phyloP scores from a whole-genome alignment of 768 basidiomycete species.

The Daedalea quercina region DNA sequence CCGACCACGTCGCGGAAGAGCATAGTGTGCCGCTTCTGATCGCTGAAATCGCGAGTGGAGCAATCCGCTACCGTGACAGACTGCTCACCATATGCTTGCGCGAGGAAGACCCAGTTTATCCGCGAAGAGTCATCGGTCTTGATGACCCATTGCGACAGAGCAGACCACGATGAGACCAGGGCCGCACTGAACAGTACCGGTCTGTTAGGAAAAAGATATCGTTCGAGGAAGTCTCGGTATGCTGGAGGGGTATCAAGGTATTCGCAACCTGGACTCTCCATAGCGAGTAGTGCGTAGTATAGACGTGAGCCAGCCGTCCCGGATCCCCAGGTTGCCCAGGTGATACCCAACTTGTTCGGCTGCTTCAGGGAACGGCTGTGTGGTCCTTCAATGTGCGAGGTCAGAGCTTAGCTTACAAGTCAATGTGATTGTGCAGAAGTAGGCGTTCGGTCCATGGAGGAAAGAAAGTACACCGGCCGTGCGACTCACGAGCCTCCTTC shows the following conservation, averaged over 20 bases:
- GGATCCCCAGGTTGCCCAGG: too few relatives aligned
- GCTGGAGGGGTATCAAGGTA: slow-evolving; percentile 4
- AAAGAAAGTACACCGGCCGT: too few relatives aligned
- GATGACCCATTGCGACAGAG: slow-evolving; percentile 10
- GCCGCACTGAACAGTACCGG: slow-evolving; percentile 18
- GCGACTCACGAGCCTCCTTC: too few relatives aligned
- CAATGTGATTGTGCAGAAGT: too few relatives aligned
- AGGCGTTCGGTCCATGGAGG: too few relatives aligned
- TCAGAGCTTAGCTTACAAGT: too few relatives aligned
- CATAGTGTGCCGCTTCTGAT: slow-evolving; percentile 16
- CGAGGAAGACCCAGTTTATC: slow-evolving; percentile 18
- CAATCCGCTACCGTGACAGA: slow-evolving; percentile 21
- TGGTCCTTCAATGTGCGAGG: too few relatives aligned
- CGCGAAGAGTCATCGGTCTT: not conserved
- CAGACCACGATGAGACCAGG: slow-evolving; percentile 16
- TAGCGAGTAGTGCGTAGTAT: too few relatives aligned
- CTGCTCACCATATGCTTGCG: slow-evolving; percentile 11
- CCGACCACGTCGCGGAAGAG: slow-evolving; percentile 16
- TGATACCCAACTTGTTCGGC: too few relatives aligned
- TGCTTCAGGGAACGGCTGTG: too few relatives aligned
- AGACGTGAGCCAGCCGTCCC: too few relatives aligned
- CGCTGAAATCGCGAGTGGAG: slow-evolving; percentile 17
- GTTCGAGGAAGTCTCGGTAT: slow-evolving; percentile 16
- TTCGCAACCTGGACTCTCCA: not conserved
- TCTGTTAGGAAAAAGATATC: slow-evolving; percentile 16